These are phyloP conservation scores for Amanita thiersii DNA, from an alignment of 768 basidiomycete species.

Conservation along the genomic window DNA sequence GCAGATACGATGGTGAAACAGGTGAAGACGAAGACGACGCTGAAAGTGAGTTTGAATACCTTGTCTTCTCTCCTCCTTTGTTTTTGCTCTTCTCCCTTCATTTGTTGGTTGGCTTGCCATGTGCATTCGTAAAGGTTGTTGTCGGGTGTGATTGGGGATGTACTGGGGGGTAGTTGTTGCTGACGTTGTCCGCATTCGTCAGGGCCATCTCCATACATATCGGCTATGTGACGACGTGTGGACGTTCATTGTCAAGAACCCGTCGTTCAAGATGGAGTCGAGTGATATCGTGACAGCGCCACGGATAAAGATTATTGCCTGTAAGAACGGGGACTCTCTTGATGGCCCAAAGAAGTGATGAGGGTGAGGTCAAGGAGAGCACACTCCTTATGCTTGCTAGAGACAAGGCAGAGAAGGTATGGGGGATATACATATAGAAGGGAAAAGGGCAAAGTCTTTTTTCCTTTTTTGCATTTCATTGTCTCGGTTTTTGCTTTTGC, in stretches of 20 bases:
- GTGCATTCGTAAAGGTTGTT: no score
- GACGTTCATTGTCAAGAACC: constrained; percentile 96
- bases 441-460: no score
- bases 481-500: no score
- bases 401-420: no score
- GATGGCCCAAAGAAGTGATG: constrained; percentile 73
- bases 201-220: constrained; percentile 92
- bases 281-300: constrained; percentile 67
- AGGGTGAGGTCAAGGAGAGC: no score
- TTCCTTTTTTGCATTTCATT: no score
- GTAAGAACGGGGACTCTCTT: constrained; percentile 90
- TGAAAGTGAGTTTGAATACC: constrained; percentile 71
- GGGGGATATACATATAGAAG: no score
- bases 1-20: constrained; percentile 89
- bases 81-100: no score
- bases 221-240: constrained; percentile 94
- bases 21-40: constrained; percentile 90
- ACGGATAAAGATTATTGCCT: constrained; percentile 96
- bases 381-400: no score
- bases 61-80: background rate
- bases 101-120: no score
- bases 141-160: no score
- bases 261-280: constrained; percentile 92
- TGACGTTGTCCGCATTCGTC: constrained; percentile 3
- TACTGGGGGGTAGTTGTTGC: background rate